A percentile compares a stretch with the other conserved stretches of the same genome.
Conservation (phyloP, 305 asterid species). For the Caryopteris hybrid region DNA sequence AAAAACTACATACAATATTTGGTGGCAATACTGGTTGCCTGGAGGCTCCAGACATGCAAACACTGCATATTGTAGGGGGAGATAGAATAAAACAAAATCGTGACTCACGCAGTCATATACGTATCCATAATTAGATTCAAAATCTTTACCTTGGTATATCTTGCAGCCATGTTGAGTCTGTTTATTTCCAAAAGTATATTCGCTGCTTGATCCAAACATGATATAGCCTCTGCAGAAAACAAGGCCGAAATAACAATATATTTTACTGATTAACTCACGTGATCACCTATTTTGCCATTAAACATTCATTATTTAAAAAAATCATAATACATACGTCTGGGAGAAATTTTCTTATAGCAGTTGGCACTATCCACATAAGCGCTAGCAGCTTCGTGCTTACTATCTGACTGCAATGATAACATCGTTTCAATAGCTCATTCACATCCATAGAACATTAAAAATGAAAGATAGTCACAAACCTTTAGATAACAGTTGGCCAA, state of each 20-base stretch:
- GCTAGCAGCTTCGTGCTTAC: conserved; percentile 42
- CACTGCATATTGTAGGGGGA: not conserved
- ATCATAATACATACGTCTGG: conserved; percentile 28
- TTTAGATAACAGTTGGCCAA: conserved; percentile 32
- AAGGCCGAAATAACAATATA: not conserved
- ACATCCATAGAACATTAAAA: not conserved
- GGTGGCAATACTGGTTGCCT: not conserved
- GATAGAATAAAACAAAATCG: not conserved
- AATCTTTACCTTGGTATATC: conserved; percentile 30
- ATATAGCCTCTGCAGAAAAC: conserved; percentile 31
- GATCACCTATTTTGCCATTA: not conserved
- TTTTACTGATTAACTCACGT: not conserved
- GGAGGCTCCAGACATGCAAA: not conserved
- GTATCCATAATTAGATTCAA: not conserved
- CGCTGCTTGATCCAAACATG: conserved; percentile 37
- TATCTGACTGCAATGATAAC: conserved; percentile 24
- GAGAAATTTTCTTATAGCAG: conserved; percentile 40
- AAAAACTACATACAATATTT: conserved; percentile 2
- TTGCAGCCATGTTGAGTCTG: conserved; percentile 36
- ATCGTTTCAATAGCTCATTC: conserved; percentile 5
- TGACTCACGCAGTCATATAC: not conserved
- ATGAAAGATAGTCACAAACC: conserved; percentile 17
- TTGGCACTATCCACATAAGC: conserved; percentile 42
- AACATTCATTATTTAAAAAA: not conserved
- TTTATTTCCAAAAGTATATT: conserved; percentile 28